These are phyloP conservation scores for Tetrahymena thermophila DNA, from an alignment of 73 alveolate species.

Conservation along the genomic window DNA sequence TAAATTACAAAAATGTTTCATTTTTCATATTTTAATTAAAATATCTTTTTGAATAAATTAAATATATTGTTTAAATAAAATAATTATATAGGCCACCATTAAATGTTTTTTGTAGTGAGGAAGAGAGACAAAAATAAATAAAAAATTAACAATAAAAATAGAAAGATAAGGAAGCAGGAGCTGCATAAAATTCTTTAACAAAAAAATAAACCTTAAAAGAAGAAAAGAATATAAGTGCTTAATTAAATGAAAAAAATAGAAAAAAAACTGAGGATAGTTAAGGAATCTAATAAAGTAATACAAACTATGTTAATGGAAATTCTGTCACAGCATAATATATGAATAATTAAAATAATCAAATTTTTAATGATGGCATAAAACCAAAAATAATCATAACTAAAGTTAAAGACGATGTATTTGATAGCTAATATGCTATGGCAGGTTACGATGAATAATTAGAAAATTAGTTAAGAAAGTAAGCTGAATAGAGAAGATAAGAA, in stretches of 20 bases:
- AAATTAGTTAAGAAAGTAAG: background rate
- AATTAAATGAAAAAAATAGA: background rate
- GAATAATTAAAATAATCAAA: background rate
- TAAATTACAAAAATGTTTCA: no score
- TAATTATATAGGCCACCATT: background rate
- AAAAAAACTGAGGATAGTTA: background rate
- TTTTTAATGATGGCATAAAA: background rate
- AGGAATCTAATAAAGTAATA: background rate
- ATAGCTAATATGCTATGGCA: background rate
- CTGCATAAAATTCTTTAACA: background rate
- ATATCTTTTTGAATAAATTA: no score
- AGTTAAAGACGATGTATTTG: background rate
- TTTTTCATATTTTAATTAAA: no score
- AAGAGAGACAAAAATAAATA: background rate
- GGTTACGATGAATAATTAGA: background rate
- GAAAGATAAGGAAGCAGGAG: background rate
- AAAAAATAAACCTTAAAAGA: background rate
- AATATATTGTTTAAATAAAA: no score
- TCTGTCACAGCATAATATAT: background rate
- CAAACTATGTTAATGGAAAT: background rate
- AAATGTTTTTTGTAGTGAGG: background rate
- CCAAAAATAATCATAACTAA: background rate
- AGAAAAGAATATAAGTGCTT: background rate
- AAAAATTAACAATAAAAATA: background rate
- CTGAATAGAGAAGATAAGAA: background rate